Conservation (phyloP, 2,329 filamentous ascomycete species). For the Tympanopsis confertula region DNA sequence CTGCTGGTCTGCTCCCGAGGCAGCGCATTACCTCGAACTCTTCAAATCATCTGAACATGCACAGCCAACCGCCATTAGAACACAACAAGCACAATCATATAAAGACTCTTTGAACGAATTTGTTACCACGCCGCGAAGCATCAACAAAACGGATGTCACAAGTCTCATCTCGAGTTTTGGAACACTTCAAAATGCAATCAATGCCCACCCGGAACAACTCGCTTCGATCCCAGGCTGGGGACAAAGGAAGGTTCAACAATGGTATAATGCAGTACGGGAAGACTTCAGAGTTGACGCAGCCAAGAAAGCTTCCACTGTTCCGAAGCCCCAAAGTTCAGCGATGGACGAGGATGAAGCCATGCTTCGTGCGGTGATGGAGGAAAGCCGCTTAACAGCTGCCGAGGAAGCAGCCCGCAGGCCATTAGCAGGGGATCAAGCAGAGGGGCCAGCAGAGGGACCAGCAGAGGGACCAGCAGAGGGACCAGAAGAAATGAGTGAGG, state of each 20-base stretch:
- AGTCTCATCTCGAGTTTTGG: constrained; percentile 54
- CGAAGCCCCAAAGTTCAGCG: background rate
- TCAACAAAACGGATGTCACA: constrained; percentile 57
- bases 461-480: background rate
- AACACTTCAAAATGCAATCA: constrained; percentile 49
- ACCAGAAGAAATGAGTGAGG: background rate
- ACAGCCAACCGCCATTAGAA: constrained; percentile 48
- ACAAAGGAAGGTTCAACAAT: constrained; percentile 54
- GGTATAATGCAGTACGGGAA: constrained; percentile 47
- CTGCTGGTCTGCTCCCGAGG: constrained; percentile 55
- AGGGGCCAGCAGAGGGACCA: background rate
- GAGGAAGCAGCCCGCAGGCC: too few relatives aligned
- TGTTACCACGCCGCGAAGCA: constrained; percentile 48
- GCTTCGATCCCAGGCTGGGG: constrained; percentile 53
- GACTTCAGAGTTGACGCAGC: constrained; percentile 45
- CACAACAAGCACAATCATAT: constrained; percentile 48
- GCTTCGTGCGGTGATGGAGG: background rate
- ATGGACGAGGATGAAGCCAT: background rate
- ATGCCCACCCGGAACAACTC: constrained; percentile 52
- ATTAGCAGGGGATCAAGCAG: background rate
- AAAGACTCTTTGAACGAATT: constrained; percentile 53
- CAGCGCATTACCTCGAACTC: constrained; percentile 51
- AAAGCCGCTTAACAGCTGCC: too few relatives aligned
- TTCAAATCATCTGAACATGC: constrained; percentile 57
- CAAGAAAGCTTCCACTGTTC: constrained; percentile 18